Conservation (phyloP, 2,329 filamentous ascomycete genomes). For the Fonsecaea pugnacius region DNA sequence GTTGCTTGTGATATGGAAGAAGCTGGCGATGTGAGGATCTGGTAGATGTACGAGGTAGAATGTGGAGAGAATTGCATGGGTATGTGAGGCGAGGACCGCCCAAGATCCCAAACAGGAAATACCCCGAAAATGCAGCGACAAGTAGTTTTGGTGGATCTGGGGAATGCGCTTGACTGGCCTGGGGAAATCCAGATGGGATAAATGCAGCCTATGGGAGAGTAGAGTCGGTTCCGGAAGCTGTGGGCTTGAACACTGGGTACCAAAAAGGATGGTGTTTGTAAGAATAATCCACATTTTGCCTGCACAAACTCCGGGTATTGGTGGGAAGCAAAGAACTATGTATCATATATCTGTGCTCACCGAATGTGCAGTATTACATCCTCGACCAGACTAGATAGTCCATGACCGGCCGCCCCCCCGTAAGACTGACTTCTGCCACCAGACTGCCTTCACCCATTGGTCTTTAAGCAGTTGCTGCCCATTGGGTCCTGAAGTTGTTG, state of each 20-base stretch:
- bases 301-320: conserved; percentile 1
- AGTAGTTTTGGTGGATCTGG: not conserved
- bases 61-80: not conserved
- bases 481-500: conserved; percentile 51
- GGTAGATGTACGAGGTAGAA: not conserved
- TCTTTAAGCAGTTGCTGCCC: conserved; percentile 46
- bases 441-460: not conserved
- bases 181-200: not conserved
- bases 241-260: not conserved
- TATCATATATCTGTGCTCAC: not conserved
- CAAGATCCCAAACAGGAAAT: not conserved
- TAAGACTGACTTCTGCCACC: not conserved
- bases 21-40: not conserved
- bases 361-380: not conserved
- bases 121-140: conserved; percentile 15
- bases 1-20: not conserved
- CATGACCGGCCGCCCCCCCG: not conserved
- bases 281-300: not conserved
- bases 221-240: not conserved
- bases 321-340: not conserved
- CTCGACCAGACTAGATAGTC: not conserved
- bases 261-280: not conserved
- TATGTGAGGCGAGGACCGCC: not conserved
- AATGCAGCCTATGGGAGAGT: not conserved
- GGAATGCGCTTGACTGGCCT: not conserved